Evolutionary conservation across 805 yeast species (phyloP), one percentile per base, ranked within the genome.

Genomic region (Myxozyma lipomycoides): DNA sequence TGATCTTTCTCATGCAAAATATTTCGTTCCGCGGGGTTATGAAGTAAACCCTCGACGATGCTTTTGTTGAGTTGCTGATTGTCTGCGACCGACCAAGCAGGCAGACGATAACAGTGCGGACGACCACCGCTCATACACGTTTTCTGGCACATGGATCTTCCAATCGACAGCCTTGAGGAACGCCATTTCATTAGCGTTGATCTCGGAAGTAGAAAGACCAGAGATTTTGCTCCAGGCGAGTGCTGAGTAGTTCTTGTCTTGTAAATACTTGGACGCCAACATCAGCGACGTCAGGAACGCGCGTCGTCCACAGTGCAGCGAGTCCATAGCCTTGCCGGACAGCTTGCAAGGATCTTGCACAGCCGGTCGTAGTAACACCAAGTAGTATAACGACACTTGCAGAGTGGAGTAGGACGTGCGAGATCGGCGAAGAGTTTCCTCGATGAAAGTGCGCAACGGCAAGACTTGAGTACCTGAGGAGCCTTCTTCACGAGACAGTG

Each of bases 161-260:
- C 82, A 85, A 61, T 81, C 74, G 47, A 86, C 71, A 4, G 74
- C 65, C 35, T 67, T 62, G 56, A 86, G 73, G 19, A 84, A 71
- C 4, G 71, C 65, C 25, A 74, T 61, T 67, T 87, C 95, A 49
- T 80, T 67, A 38, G 61, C 63, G 52, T 71, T 73, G 46, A 87
- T 69, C 51, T 78, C 82, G 25, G 64, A 57, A 3, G 76, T 62
- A 21, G 78, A 62, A 37, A 84, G 73, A 0, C 95, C 93, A 30
- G 87, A 77, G 44, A 87, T 81, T 63, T 79, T 78, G 45, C 83
- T 72, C 95, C 95, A 87, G 4, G 85, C 78, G 55, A 73, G 75
- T 59, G 84, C 74, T 26, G 84, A 73, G 66, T 78, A 85, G 63
- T 82, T 83, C 45, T 79, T 77, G 67, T 87, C 95, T 63, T 82